Conservation (phyloP, 768 basidiomycete genomes). For the Boletus pseudo-olivaceus region DNA sequence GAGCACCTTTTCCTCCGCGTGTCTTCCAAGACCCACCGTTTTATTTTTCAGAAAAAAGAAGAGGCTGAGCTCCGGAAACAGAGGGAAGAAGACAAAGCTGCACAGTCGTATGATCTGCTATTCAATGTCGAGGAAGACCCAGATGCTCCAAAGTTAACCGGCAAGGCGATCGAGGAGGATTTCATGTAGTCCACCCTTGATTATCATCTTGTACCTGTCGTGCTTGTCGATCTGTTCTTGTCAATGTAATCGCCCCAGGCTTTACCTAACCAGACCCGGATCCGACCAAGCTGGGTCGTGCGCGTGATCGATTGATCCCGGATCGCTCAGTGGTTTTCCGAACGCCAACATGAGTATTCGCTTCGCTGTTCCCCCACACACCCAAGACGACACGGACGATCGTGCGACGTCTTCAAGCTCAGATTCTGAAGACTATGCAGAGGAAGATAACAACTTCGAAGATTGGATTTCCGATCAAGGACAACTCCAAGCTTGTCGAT, state of each 20-base stretch:
- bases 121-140: conserved; percentile 66
- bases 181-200: conserved; percentile 60
- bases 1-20: not conserved
- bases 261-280: too few species aligned
- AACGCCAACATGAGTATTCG: conserved; percentile 29
- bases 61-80: conserved; percentile 70
- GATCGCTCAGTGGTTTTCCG: not conserved
- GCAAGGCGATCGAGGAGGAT: conserved; percentile 79
- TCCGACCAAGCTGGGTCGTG: not conserved
- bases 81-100: conserved; percentile 84
- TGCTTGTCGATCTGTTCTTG: not conserved
- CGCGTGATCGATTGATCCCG: not conserved
- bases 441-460: conserved; percentile 66
- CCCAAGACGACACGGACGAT: conserved; percentile 10
- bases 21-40: not conserved
- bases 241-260: not conserved
- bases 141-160: conserved; percentile 49
- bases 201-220: not conserved
- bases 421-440: conserved; percentile 24
- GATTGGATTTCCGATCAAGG: conserved; percentile 77
- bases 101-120: conserved; percentile 80
- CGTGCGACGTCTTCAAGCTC: conserved; percentile 17
- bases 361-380: conserved; percentile 15
- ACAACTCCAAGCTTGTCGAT: conserved; percentile 51
- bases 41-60: conserved; percentile 59